These are phyloP conservation scores for Eleusine indica DNA, from an alignment of 176 grass and related monocot species.

Conservation along the genomic window DNA sequence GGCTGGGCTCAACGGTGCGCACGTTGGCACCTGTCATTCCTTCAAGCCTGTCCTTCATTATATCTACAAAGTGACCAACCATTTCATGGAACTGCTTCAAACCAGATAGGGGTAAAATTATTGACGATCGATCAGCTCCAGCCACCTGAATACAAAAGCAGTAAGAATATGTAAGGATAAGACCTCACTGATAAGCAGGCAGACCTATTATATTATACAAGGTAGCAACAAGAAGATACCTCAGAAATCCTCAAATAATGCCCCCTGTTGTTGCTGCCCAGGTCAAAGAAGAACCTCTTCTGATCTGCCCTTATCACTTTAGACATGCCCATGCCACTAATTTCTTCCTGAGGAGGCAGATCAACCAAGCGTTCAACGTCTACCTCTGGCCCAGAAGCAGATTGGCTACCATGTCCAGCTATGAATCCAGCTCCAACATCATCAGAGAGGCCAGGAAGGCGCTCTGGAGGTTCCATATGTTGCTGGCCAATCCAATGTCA, in stretches of 20 bases:
- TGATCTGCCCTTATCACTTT: constrained; percentile 98
- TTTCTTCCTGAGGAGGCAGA: constrained; percentile 81
- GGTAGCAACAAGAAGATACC: constrained; percentile 41
- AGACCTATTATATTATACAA: not conserved
- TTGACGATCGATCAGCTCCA: constrained; percentile 91
- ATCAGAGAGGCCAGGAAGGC: constrained; percentile 85
- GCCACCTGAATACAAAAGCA: constrained; percentile 64
- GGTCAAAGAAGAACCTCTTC: constrained; percentile 98
- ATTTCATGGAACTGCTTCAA: constrained; percentile 99
- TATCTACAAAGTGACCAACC: constrained; percentile 97
- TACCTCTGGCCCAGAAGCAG: constrained; percentile 69
- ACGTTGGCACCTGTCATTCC: constrained; percentile 79
- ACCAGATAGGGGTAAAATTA: constrained; percentile 91
- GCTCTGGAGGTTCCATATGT: constrained; percentile 84
- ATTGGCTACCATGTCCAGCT: constrained; percentile 77
- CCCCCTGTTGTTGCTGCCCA: constrained; percentile 93
- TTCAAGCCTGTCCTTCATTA: constrained; percentile 97
- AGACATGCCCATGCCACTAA: constrained; percentile 80
- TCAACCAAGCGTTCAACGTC: constrained; percentile 82
- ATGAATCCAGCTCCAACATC: constrained; percentile 99
- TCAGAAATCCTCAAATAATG: constrained; percentile 98
- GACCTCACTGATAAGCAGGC: not conserved
- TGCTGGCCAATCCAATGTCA: constrained; percentile 50
- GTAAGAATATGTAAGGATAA: constrained; percentile 7
- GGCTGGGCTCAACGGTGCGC: constrained; percentile 71